Evolutionary conservation across 2,329 filamentous ascomycete genomes (phyloP).

Genomic region (Fusarium sterilihyphosum): DNA sequence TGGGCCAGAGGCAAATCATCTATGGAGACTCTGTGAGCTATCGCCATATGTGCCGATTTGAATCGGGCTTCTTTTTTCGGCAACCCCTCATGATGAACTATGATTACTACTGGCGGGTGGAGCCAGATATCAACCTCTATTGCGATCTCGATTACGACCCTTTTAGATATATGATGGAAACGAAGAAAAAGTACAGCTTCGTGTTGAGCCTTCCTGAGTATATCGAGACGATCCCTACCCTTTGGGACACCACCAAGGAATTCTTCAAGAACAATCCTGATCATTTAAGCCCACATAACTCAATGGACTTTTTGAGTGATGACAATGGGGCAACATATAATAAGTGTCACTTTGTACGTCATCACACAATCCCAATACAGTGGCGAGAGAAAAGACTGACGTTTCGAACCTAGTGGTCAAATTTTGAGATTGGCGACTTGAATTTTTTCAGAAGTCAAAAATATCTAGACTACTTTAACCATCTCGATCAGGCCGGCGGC

Average conservation of each 20-base stretch:
- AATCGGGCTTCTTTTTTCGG: neutral
- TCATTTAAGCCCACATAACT: neutral
- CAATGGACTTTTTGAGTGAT: neutral
- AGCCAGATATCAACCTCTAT: neutral
- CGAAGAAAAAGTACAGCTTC: neutral
- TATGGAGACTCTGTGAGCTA: neutral
- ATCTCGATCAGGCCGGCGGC: neutral
- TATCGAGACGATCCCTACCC: neutral
- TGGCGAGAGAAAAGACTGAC: neutral
- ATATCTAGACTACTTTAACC: neutral
- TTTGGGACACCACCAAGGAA: neutral
- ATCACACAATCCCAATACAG: neutral
- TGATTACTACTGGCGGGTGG: neutral
- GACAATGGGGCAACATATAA: neutral
- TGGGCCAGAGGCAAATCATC: neutral
- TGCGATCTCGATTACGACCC: neutral
- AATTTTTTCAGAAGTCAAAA: neutral
- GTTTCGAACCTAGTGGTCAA: neutral
- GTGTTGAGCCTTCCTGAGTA: neutral
- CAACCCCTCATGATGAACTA: neutral
- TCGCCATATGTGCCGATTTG: neutral
- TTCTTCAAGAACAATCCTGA: neutral
- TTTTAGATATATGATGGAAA: neutral
- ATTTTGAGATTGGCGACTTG: neutral
- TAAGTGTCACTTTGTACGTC: neutral